Conservation (phyloP, 345 rosid genomes). For the Psidium guajava region DNA sequence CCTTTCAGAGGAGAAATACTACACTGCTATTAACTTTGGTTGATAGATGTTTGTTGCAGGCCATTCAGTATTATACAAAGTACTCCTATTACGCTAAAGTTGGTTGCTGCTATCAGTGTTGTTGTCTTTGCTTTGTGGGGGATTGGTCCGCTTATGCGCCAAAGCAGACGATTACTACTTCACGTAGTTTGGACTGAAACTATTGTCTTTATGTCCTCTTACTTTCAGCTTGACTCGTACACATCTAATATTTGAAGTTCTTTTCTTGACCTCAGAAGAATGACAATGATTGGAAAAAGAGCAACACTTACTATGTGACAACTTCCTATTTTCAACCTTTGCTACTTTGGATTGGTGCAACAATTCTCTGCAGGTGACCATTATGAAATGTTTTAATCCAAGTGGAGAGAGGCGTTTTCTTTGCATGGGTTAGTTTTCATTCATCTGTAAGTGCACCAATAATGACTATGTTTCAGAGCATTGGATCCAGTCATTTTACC, state of each 20-base stretch:
- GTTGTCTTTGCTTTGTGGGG: constrained; percentile 80
- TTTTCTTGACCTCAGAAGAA: constrained; percentile 27
- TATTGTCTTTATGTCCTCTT: background rate
- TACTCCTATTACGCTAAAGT: constrained; percentile 33
- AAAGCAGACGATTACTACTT: constrained; percentile 36
- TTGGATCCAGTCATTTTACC: constrained; percentile 67
- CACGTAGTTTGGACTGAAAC: constrained; percentile 24
- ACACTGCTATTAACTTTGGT: background rate
- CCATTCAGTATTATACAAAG: constrained; percentile 38
- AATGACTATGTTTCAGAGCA: constrained; percentile 35
- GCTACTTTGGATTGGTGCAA: constrained; percentile 73
- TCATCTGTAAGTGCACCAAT: background rate
- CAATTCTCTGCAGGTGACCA: constrained; percentile 69
- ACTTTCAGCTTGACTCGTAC: background rate
- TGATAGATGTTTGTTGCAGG: constrained; percentile 20
- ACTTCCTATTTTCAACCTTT: constrained; percentile 72
- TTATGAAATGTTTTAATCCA: background rate
- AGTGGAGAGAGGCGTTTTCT: background rate
- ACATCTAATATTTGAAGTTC: background rate
- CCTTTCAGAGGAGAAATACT: background rate
- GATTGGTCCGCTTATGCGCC: constrained; percentile 57
- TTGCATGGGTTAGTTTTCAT: background rate
- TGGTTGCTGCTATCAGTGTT: constrained; percentile 59
- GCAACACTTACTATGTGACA: constrained; percentile 35
- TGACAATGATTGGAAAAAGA: constrained; percentile 61